Percentiles rank a stretch among this genome's conserved stretches.
Conservation (phyloP, 2,329 filamentous ascomycete species). For the Knoxdaviesia proteae region DNA sequence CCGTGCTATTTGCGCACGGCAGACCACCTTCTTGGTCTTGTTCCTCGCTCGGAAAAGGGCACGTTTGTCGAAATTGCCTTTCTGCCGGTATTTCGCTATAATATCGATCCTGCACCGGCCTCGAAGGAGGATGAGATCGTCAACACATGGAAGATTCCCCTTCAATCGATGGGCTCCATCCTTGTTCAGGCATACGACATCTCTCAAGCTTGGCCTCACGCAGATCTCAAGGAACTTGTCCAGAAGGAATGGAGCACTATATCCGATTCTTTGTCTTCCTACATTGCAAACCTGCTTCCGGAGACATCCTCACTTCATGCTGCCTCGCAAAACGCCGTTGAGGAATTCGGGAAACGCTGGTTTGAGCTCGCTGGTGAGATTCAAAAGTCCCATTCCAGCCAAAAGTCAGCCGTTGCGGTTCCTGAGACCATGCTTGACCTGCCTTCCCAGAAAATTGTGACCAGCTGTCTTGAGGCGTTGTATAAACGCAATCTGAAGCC, state of each 20-base stretch:
- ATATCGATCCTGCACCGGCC: too few relatives aligned
- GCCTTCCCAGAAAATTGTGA: constrained; percentile 8
- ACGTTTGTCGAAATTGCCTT: constrained; percentile 14
- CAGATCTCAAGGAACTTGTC: too few relatives aligned
- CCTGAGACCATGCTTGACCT: constrained; percentile 14
- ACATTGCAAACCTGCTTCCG: too few relatives aligned
- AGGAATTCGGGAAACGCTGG: constrained; percentile 46
- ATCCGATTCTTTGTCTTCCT: too few relatives aligned
- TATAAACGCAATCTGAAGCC: constrained; percentile 33
- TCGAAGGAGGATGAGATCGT: too few relatives aligned
- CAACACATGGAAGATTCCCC: too few relatives aligned
- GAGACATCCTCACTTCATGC: too few relatives aligned
- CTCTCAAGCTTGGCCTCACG: too few relatives aligned
- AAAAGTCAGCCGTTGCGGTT: constrained; percentile 6
- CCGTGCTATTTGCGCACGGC: constrained; percentile 49
- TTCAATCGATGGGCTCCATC: too few relatives aligned
- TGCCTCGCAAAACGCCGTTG: constrained; percentile 47
- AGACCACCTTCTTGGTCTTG: constrained; percentile 26
- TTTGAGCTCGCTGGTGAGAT: constrained; percentile 34
- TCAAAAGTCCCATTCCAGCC: constrained; percentile 10
- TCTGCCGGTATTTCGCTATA: too few relatives aligned
- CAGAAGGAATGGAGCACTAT: too few relatives aligned
- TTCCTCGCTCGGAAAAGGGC: constrained; percentile 23
- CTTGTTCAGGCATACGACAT: too few relatives aligned
- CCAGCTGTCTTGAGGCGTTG: constrained; percentile 18